Base-by-base conservation (phyloP, 352 stramenopile genomes). In the Hyaloperonospora arabidopsidis region DNA sequence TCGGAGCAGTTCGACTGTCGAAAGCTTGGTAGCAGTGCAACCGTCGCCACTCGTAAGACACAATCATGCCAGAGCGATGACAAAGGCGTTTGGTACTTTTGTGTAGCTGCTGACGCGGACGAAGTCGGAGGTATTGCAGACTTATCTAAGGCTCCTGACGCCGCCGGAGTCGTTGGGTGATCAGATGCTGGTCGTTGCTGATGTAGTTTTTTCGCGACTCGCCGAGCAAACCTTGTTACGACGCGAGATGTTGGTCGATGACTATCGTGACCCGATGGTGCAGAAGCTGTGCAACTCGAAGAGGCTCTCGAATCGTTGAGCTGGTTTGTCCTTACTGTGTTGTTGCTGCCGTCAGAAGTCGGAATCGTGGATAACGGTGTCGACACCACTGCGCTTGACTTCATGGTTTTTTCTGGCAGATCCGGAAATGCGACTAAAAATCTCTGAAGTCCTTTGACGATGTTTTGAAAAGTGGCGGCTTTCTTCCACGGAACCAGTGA, bases 401-500 rank as follows among this genome's bases (percentile, higher is more conserved):
- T 57, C 32, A 49, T 52, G 22, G n/a, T 11, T 21, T 59, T 59
- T 28, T 61, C 60, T 41, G 63, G 63, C 23, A 58, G 57, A 19
- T 70, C 62, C 2, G 79, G 81, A 45, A 84, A 91, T 25, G 72
- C 65, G 23, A 75, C 58, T 39, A 92, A 35, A 47, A 92, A 89
- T 56, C 77, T 86, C 7, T 79, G 76, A 29, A 92, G 64, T 25
- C 81, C 81, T 49, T 87, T 88, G 40, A 92, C 75, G 57, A 89
- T 81, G 48, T 92, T 89, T 54, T 89, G 77, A 38, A 84, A 79
- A 2, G 74, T 76, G 22, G 64, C 62, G 0, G 60, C 57, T 23
- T 81, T 69, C 44, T 78, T 73, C 39, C 67, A 68, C 44, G 54
- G 13, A 45, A 61, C 19, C 8, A 55, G 56, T 21, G 55, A 45